Percentiles rank a stretch among this genome's conserved stretches.
Conservation (phyloP, 768 basidiomycete species). For the Nidula microcarpa region DNA sequence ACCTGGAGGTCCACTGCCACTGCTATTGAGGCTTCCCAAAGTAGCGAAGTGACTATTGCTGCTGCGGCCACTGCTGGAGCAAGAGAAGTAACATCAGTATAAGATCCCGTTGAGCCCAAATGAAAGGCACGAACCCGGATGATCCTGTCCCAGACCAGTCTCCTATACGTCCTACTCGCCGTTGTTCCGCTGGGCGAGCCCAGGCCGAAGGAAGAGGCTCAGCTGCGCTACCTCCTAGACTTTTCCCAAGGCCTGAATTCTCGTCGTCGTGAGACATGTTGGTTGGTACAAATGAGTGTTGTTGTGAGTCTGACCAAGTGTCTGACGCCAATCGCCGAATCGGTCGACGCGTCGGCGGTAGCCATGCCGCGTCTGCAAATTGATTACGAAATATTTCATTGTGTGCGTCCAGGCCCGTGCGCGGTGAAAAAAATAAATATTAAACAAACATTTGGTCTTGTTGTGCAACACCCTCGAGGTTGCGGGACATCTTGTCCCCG, state of each 20-base stretch:
- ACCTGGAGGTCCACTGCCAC: slow-evolving; percentile 8
- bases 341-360: too few relatives aligned
- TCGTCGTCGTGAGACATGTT: slow-evolving; percentile 33
- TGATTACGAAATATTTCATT: too few relatives aligned
- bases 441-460: too few relatives aligned
- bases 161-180: slow-evolving; percentile 52
- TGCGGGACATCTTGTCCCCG: too few relatives aligned
- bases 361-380: too few relatives aligned
- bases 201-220: slow-evolving; percentile 49
- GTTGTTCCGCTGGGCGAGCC: slow-evolving; percentile 31
- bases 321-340: too few relatives aligned
- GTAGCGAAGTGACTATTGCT: slow-evolving; percentile 21
- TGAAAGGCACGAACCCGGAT: slow-evolving; percentile 17
- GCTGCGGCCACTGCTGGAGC: slow-evolving; percentile 7
- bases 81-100: neutral
- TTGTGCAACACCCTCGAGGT: too few relatives aligned
- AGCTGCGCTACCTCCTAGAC: slow-evolving; percentile 42
- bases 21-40: slow-evolving; percentile 13
- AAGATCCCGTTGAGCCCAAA: neutral
- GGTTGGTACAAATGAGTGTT: too few relatives aligned
- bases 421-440: too few relatives aligned
- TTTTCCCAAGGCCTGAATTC: slow-evolving; percentile 35
- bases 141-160: slow-evolving; percentile 33
- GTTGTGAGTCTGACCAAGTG: too few relatives aligned
- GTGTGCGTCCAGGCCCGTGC: too few relatives aligned